Conservation (phyloP, 2,329 filamentous ascomycete species). For the Teratosphaeria nubilosa region DNA sequence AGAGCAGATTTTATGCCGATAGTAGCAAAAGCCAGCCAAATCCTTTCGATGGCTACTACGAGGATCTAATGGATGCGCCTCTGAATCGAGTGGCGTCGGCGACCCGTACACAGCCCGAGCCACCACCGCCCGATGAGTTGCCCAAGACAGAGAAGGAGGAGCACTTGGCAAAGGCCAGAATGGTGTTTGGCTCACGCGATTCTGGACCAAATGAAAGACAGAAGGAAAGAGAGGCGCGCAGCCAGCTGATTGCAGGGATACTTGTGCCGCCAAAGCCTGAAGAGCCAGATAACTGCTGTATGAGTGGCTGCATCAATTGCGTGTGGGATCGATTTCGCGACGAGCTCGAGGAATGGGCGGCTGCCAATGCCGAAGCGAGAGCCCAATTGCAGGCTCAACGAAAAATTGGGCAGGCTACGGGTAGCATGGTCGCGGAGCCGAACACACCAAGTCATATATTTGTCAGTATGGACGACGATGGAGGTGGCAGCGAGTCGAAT, state of each 20-base stretch:
- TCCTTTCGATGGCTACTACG: conserved; percentile 15
- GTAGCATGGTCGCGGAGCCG: conserved; percentile 27
- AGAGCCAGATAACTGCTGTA: conserved; percentile 97
- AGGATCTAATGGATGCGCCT: conserved; percentile 14
- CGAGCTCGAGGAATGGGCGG: conserved; percentile 82
- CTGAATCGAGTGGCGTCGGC: conserved; percentile 2
- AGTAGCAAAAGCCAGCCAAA: not conserved
- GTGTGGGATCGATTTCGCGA: conserved; percentile 91
- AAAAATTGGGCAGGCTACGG: conserved; percentile 19
- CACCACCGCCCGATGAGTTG: conserved; percentile 23
- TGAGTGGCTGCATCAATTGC: conserved; percentile 96
- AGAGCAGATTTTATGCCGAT: not conserved
- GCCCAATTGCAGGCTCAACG: conserved; percentile 33
- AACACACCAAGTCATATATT: conserved; percentile 40
- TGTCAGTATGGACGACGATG: conserved; percentile 68
- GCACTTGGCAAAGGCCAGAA: conserved; percentile 47
- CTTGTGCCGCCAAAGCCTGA: conserved; percentile 68
- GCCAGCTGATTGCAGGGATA: conserved; percentile 64
- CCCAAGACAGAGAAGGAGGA: conserved; percentile 43
- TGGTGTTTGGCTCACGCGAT: conserved; percentile 74
- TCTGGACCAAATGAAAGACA: conserved; percentile 62
- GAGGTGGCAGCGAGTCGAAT: conserved; percentile 61
- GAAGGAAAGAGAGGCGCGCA: conserved; percentile 49
- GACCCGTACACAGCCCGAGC: conserved; percentile 9
- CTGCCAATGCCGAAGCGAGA: conserved; percentile 54